A percentile compares a stretch with the other conserved stretches of the same genome.
These are phyloP conservation scores for Stereum hirsutum DNA, from an alignment of 1,284 basidiomycete species.

Conservation along the genomic window DNA sequence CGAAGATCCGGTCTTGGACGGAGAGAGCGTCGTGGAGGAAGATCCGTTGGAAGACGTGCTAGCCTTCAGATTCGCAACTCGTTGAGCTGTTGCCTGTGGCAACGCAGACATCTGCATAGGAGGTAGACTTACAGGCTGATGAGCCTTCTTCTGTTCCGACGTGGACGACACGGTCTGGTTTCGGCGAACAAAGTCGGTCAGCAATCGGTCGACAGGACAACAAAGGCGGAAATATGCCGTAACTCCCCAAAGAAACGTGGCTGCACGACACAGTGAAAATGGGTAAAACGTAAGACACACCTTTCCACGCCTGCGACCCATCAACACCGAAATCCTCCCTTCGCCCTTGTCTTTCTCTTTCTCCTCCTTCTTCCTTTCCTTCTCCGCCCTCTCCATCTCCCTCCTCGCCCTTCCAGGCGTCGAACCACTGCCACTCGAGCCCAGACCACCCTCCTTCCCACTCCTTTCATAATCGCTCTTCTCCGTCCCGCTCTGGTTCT, in stretches of 20 bases:
- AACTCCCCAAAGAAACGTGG: conserved; percentile 4
- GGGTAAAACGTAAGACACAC: conserved; percentile 31
- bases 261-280: too few species aligned
- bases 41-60: conserved; percentile 22
- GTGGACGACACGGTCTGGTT: conserved; percentile 79
- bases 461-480: conserved; percentile 48
- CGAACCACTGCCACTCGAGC: conserved; percentile 28
- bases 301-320: conserved; percentile 89
- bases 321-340: conserved; percentile 79
- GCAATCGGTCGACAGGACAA: too few species aligned
- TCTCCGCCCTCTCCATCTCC: too few species aligned
- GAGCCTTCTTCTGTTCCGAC: conserved; percentile 61
- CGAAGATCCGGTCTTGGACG: conserved; percentile 27
- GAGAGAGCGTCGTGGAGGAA: conserved; percentile 27
- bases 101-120: conserved; percentile 84
- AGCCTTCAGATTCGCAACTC: conserved; percentile 69
- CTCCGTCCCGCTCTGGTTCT: too few species aligned
- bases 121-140: conserved; percentile 64
- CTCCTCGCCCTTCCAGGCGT: too few species aligned
- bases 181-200: too few species aligned
- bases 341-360: conserved; percentile 75
- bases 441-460: conserved; percentile 39
- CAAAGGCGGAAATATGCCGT: not conserved
- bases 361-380: conserved; percentile 41
- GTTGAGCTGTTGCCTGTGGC: conserved; percentile 68